Evolutionary conservation across 176 grass and related monocot genomes (phyloP), one percentile per base, ranked within the genome.

Genomic region (Neostapfia colusana): DNA sequence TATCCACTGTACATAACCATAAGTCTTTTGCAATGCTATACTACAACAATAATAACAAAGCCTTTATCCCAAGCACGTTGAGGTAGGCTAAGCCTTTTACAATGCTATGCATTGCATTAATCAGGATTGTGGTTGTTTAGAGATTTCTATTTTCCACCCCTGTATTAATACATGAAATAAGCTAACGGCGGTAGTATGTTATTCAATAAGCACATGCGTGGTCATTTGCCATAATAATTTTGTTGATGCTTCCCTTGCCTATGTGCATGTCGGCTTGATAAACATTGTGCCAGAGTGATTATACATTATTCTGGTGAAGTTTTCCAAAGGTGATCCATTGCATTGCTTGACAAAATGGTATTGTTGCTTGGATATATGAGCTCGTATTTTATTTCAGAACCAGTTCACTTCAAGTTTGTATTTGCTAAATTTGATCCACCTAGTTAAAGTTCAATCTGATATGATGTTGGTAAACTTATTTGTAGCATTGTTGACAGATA

Each of bases 201-300:
- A 2, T 75, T 62, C 42, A 43, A 45, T n/a, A n/a, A 39, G 55
- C 20, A 23, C n/a, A 57, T 60, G 1, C 42, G 17, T 25, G 0
- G 8, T 12, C 7, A 45, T 5, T 72, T 54, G 45, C 11, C 0
- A 7, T 75, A 59, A 27, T 42, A 6, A 12, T 15, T 10, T 75
- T 34, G 9, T 34, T 62, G 20, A 45, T 45, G 24, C 73, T 45
- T 61, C 56, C 56, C 39, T 76, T 46, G 40, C 73, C 40, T 63
- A 1, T 46, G 17, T 24, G 24, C 2, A 46, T 63, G 2, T 2
- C 25, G 42, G 41, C 15, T 43, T 61, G 23, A 61, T 43, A 59
- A 74, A 15, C 17, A 63, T 62, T 76, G 24, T 34, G 57, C 28
- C 7, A 13, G 16, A 31, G 12, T 8, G 49, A 39, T 31, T 6